Conservation (phyloP, 371 early-diverging fungal genomes). For the Funneliformis caledonium region DNA sequence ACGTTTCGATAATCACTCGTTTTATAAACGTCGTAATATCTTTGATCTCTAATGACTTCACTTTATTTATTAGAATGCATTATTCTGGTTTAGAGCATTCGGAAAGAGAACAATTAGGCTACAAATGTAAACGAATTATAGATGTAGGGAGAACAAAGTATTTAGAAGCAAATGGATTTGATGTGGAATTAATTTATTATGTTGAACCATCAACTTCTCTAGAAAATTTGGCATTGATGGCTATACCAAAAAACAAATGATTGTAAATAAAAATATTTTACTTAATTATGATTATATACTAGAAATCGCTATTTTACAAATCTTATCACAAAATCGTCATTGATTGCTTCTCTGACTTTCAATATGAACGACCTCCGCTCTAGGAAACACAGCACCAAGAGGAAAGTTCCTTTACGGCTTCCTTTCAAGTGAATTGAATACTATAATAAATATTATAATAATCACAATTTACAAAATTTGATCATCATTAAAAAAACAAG, state of each 20-base stretch:
- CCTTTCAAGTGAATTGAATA: too few species aligned
- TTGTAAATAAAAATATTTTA: neutral
- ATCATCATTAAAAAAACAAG: too few species aligned
- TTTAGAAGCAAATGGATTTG: constrained; percentile 58
- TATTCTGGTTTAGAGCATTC: constrained; percentile 64
- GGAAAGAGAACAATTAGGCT: constrained; percentile 70
- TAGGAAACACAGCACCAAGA: too few species aligned
- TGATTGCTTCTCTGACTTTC: too few species aligned
- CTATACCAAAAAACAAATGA: constrained; percentile 45
- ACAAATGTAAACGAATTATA: constrained; percentile 75
- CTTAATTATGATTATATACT: too few species aligned
- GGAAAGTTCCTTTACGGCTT: too few species aligned
- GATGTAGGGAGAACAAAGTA: constrained; percentile 71
- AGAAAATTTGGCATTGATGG: constrained; percentile 77
- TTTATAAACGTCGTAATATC: neutral
- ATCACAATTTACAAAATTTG: too few species aligned
- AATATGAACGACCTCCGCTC: too few species aligned
- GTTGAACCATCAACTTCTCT: constrained; percentile 64
- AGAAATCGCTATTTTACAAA: too few species aligned
- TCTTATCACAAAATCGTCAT: too few species aligned
- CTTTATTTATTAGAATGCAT: constrained; percentile 50
- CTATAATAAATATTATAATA: too few species aligned
- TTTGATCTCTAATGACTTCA: neutral
- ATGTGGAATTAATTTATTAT: constrained; percentile 70
- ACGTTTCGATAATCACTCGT: neutral